Base-by-base conservation (phyloP, 2,329 filamentous ascomycete genomes). In the Colletotrichum sidae region DNA sequence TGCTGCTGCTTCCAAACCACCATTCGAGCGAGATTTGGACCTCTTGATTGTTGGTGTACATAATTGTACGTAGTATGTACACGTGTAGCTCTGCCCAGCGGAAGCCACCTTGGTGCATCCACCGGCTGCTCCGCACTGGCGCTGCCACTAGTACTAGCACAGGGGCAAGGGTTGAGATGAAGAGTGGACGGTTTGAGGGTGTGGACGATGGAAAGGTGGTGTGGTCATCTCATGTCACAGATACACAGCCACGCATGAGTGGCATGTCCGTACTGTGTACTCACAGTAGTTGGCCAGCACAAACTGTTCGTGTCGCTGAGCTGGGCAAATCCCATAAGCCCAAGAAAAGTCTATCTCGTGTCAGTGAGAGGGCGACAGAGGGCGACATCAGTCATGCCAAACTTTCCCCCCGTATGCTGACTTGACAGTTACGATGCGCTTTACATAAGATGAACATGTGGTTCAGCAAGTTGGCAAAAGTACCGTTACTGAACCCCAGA, bases 1-100 rank as follows among this genome's bases (percentile, higher is more conserved):
- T 46, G 52, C 35, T 56, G 58, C 58, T 65, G 62, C 52, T 62
- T 62, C 34, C 38, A 41, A 41, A 12, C 58, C 62, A 62, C 63
- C 58, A 47, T n/a, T 63, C 60, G 67, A 57, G 70, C 72, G 70
- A 71, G 67, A 72, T 72, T 72, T 69, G 70, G 70, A 57, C 65
- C 69, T 71, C 69, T 71, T 71, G 69, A 65, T 70, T 72, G 64
- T 61, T 64, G 50, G 60, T 41, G 17, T 67, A 67, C 17, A 2
- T 17, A 17, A 2, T 17, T 17, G 17, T 17, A 17, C 17, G 17
- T 17, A 17, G 17, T 17, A 17, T 17, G 17, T 17, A 17, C 15
- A 17, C 15, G 60, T 41, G 17, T 67, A 67, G 64, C 64, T 65
- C 38, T 44, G 49, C 46, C 60, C 50, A 59, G 64, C 63, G 50